These are phyloP conservation scores for Botrytis hyacinthi DNA, from an alignment of 2,329 filamentous ascomycete genomes.

Conservation along the genomic window DNA sequence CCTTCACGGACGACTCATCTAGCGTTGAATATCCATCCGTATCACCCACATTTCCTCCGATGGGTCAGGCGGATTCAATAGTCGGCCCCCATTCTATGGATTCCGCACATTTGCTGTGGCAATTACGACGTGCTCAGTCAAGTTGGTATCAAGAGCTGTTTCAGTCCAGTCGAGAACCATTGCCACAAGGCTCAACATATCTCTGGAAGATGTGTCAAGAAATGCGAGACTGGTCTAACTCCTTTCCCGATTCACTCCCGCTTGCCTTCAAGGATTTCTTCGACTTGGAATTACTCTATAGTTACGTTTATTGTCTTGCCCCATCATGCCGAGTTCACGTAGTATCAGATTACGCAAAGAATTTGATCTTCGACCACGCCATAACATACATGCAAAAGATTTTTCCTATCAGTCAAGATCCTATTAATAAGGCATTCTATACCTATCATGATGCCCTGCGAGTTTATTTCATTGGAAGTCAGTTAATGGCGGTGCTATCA, in stretches of 20 bases:
- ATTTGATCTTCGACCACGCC: conserved; percentile 81
- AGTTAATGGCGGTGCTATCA: conserved; percentile 60
- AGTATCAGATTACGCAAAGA: conserved; percentile 72
- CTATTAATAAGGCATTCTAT: conserved; percentile 63
- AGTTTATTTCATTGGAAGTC: conserved; percentile 70
- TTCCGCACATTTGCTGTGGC: conserved; percentile 74
- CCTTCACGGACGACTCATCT: conserved; percentile 86
- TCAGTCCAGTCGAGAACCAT: conserved; percentile 68
- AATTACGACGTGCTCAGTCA: conserved; percentile 81
- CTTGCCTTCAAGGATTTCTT: conserved; percentile 71
- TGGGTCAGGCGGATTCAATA: conserved; percentile 41
- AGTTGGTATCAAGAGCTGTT: conserved; percentile 87
- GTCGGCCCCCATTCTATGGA: conserved; percentile 55
- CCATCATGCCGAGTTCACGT: conserved; percentile 72
- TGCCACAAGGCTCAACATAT: conserved; percentile 66
- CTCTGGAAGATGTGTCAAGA: conserved; percentile 74
- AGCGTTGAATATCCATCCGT: conserved; percentile 73
- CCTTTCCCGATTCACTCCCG: conserved; percentile 65
- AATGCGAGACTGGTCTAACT: conserved; percentile 78
- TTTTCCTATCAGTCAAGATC: conserved; percentile 61
- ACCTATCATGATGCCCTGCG: conserved; percentile 87
- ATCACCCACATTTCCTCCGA: conserved; percentile 33
- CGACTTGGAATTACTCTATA: conserved; percentile 85
- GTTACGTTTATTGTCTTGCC: conserved; percentile 84
- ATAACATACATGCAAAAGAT: conserved; percentile 78